Conservation (phyloP, 192 early-diverging fungal species). For the Podila clonocystis region DNA sequence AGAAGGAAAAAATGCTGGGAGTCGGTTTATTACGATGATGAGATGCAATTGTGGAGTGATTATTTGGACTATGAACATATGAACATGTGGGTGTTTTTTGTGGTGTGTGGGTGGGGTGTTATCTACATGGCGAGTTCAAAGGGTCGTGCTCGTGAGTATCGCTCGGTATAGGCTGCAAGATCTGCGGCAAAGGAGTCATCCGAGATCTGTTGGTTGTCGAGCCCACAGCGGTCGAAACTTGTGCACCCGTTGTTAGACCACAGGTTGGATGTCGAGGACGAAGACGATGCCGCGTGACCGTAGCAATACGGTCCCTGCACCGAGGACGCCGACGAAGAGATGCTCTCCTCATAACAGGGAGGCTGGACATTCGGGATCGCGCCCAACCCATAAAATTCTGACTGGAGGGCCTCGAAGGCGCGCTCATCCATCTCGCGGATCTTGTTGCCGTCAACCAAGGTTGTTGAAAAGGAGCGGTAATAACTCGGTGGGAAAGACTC, state of each 20-base stretch:
- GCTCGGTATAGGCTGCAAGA: constrained; percentile 22
- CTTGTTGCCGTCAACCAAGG: constrained; percentile 27
- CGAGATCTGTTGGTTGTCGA: neutral
- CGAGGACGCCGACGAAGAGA: neutral
- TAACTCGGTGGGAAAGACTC: constrained; percentile 34
- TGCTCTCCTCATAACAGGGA: constrained; percentile 27
- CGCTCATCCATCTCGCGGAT: constrained; percentile 37
- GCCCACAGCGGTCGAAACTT: neutral
- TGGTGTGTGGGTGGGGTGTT: too few relatives aligned
- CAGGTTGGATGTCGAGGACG: neutral
- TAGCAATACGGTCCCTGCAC: too few relatives aligned
- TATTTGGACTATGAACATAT: too few relatives aligned
- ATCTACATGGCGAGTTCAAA: too few relatives aligned
- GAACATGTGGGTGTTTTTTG: too few relatives aligned
- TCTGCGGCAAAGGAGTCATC: constrained; percentile 4
- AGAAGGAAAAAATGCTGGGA: too few relatives aligned
- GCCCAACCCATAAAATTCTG: constrained; percentile 1
- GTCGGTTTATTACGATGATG: too few relatives aligned
- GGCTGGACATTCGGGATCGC: neutral
- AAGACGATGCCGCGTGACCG: neutral
- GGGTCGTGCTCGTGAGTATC: constrained; percentile 5
- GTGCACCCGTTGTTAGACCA: neutral
- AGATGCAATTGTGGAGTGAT: too few relatives aligned
- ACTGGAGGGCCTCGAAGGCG: constrained; percentile 30
- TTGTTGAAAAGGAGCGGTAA: constrained; percentile 37